Base-by-base conservation (phyloP, 148 eudicot genomes). In the Vaccinium myrtillus region DNA sequence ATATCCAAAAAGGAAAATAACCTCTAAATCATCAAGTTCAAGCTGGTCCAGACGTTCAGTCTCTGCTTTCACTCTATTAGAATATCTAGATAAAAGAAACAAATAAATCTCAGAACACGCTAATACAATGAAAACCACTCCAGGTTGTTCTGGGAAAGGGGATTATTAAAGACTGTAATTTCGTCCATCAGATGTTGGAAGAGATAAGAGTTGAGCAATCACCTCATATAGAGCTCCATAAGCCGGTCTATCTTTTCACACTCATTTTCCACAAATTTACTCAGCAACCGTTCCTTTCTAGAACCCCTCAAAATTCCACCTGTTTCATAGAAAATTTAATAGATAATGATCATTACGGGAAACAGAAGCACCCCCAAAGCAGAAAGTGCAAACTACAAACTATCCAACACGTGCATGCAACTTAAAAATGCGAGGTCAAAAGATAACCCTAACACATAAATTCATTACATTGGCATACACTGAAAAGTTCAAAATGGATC, bases 241-340 rank as follows among this genome's bases (percentile, higher is more conserved):
- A 97, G 94, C 88, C 99, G 88, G 84, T 97, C 99, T 88, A 95
- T 95, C 90, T 97, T 97, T 93, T 95, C 99, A 76, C 91, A 95
- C 87, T 97, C 99, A 87, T 91, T 94, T 87, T 95, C 99, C 46
- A 94, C 93, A 86, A 95, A 97, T 89, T 97, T 97, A 92, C 96
- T 91, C 81, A 97, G 85, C 92, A 97, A 86, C 82, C 99, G 92
- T 83, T 97, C 99, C 90, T 96, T 94, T 90, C 99, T 97, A 48
- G 98, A 94, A 84, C 98, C 98, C 88, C 98, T 94, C 85, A 92
- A 90, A 80, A 97, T 91, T 88, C 99, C 99, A 84, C 95, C 99
- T 97, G 89, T 69, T 85, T 67, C 25, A 79, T 77, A 18, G 48
- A 81, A 74, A 15, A 49, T 27, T 18, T 50, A 13, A 19, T 48